These are phyloP conservation scores for Pythium phragmitis DNA, from an alignment of 352 stramenopile genomes.

Conservation along the genomic window DNA sequence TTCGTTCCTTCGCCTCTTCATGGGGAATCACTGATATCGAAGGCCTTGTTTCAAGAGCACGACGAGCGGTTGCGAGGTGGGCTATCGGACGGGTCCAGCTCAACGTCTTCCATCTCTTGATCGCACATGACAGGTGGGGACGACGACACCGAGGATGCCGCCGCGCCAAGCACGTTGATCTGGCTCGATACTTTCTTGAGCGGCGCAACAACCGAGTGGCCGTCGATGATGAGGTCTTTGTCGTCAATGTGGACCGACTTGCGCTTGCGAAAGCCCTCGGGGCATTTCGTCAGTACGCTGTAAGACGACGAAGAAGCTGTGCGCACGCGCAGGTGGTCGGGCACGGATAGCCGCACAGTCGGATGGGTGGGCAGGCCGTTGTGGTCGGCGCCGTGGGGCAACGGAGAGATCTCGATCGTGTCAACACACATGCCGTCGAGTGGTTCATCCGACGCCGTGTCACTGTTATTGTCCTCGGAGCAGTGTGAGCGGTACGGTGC, in stretches of 20 bases:
- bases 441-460: constrained; percentile 22
- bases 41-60: constrained; percentile 17
- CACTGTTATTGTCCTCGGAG: constrained; percentile 27
- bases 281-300: constrained; percentile 59
- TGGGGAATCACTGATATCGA: not conserved
- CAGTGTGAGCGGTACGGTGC: constrained; percentile 20
- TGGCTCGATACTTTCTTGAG: constrained; percentile 77
- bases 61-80: constrained; percentile 8
- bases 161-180: constrained; percentile 47
- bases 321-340: constrained; percentile 44
- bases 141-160: not conserved
- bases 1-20: not conserved
- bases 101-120: constrained; percentile 13
- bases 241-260: constrained; percentile 71
- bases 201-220: constrained; percentile 16
- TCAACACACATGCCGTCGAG: constrained; percentile 56
- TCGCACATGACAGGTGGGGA: constrained; percentile 10
- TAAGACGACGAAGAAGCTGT: constrained; percentile 57
- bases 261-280: constrained; percentile 71
- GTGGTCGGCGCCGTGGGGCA: constrained; percentile 33
- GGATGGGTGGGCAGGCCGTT: constrained; percentile 16
- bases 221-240: constrained; percentile 16
- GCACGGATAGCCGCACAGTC: constrained; percentile 50
- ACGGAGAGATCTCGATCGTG: constrained; percentile 52
- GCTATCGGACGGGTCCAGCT: constrained; percentile 17